Conservation (phyloP, 202 grass and related monocot species). For the Hordeum pubiflorum region DNA sequence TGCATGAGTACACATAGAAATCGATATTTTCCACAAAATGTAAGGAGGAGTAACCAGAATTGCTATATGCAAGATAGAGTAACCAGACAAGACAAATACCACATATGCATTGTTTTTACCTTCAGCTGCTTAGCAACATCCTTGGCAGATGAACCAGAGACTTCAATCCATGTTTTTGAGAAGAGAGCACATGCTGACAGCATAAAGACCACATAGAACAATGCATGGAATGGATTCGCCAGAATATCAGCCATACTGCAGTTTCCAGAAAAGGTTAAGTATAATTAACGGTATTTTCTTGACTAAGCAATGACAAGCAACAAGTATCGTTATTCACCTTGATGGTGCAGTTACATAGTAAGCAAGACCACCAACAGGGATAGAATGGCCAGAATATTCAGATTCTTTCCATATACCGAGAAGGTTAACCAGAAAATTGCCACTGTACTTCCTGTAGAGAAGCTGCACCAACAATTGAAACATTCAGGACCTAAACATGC, state of each 20-base stretch:
- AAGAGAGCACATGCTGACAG: conserved; percentile 87
- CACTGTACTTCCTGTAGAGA: conserved; percentile 85
- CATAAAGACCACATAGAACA: conserved; percentile 89
- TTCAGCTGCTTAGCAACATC: conserved; percentile 89
- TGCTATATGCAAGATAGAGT: neutral
- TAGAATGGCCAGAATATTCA: conserved; percentile 65
- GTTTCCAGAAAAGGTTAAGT: neutral
- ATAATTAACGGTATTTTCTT: neutral
- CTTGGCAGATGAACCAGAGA: conserved; percentile 83
- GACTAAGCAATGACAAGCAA: neutral
- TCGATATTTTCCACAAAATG: neutral
- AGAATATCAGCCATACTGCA: conserved; percentile 80
- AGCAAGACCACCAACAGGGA: conserved; percentile 80
- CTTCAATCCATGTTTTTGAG: conserved; percentile 95
- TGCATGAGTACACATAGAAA: neutral
- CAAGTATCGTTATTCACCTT: conserved; percentile 27
- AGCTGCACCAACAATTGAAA: conserved; percentile 45
- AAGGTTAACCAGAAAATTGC: conserved; percentile 79
- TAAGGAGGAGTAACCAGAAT: neutral
- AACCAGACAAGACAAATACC: neutral
- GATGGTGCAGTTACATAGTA: conserved; percentile 91
- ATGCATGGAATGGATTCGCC: conserved; percentile 83
- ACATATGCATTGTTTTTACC: conserved; percentile 14
- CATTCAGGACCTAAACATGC: conserved; percentile 2
- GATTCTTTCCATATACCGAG: conserved; percentile 81